Base-by-base conservation (phyloP, 305 asterid species). In the Solanum aculeatissimum region DNA sequence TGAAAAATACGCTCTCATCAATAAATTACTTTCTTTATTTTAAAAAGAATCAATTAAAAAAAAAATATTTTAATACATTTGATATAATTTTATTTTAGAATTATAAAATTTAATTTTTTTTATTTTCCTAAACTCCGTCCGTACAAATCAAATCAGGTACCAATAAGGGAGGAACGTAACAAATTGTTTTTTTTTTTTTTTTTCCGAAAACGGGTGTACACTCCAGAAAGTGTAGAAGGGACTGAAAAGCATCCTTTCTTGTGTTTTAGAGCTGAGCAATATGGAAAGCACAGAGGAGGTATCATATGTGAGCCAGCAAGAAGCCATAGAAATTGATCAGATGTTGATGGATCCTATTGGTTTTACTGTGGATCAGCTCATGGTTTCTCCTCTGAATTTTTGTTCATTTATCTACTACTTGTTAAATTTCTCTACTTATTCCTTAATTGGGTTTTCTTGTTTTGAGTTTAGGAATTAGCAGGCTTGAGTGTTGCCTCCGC, bases 401-500 rank as follows among this genome's bases (percentile, higher is more conserved):
- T 27, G 6, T 18, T 16, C n/a, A 47, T 47, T 25, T 71, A 16
- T 7, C 7, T 21, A 21, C 29, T 35, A 53, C 25, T 23, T 18
- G 19, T 66, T 69, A 32, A 79, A 15, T 27, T 57, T 27, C 32
- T 54, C 55, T 71, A 58, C 3, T 68, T 57, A 51, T 85, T 13
- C 77, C 38, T 45, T 18, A 40, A 12, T 69, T 51, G 35, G 53
- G 40, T 70, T 70, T 51, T 21, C 71, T 32, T 54, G 71, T 81
- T 71, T 74, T 80, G 72, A 14, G 42, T 40, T 32, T 88, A 97
- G 99, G 99, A 97, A 86, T 91, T 97, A 92, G 97, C 98, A 88
- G 99, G 99, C 85, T 86, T 95, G 94, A 97, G 98, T 77, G 99
- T 97, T 83, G 98, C 99, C 72, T 66, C 95, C 85, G 93, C 98